Evolutionary conservation across 2,329 filamentous ascomycete genomes (phyloP).

Genomic region (Neoarthrinium moseri): DNA sequence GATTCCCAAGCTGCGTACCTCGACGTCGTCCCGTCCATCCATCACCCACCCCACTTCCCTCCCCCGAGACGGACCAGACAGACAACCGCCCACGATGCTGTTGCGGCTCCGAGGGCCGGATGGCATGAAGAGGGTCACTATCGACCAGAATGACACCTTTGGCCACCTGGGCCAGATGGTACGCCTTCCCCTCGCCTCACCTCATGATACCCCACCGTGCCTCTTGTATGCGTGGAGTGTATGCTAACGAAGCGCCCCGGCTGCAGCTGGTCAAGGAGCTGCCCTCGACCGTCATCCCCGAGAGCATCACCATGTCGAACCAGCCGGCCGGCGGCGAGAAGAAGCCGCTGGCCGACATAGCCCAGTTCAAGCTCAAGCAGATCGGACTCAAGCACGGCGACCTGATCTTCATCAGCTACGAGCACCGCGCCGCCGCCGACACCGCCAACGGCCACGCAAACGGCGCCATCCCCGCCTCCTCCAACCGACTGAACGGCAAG

Average conservation of each 20-base stretch:
- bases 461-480: constrained; percentile 37
- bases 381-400: constrained; percentile 76
- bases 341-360: constrained; percentile 58
- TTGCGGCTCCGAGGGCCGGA: constrained; percentile 87
- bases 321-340: constrained; percentile 56
- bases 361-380: constrained; percentile 53
- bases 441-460: constrained; percentile 36
- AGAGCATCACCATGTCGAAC: constrained; percentile 61
- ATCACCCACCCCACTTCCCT: neutral
- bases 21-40: neutral
- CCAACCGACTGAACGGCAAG: constrained; percentile 76
- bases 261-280: constrained; percentile 60
- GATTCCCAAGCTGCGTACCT: too few species aligned
- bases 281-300: constrained; percentile 60
- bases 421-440: constrained; percentile 52
- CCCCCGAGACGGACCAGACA: neutral
- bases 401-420: constrained; percentile 83
- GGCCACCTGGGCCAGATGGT: constrained; percentile 56
- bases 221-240: too few species aligned
- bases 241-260: too few species aligned
- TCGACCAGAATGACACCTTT: constrained; percentile 75
- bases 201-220: too few species aligned
- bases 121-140: constrained; percentile 83
- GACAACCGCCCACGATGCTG: constrained; percentile 61
- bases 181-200: constrained; percentile 6